Evolutionary conservation across 2,329 filamentous ascomycete species (phyloP), one percentile per base, ranked within the genome.

Genomic region (Ophiostoma pallidulum): DNA sequence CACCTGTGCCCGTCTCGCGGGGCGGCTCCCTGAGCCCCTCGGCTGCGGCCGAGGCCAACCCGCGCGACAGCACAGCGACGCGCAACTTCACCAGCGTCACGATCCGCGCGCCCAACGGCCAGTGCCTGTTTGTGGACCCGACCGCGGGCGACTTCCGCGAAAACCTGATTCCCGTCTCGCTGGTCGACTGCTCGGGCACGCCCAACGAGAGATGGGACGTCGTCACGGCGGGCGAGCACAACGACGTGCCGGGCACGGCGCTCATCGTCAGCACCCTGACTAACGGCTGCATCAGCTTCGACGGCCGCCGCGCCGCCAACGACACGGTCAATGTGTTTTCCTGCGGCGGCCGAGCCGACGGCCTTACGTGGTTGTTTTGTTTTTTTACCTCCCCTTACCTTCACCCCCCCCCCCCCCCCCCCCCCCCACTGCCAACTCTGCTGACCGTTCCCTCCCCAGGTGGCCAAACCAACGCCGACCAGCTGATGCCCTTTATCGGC

Each of bases 121-220:
- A 70, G 44, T 77, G 73, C 49, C 63, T 76, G n/a, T 74, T 67
- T 29, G 59, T 75, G 38, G 69, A 76, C 54, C 69, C 71, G 1
- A 70, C 70, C 1, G 72, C 71, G 0, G 73, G 73, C 31, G 73
- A 77, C 53, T 76, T 75, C 58, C 69, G 73, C 6, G 63, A 71
- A 58, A 77, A 77, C 53, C 61, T 76, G 40, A 73, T 75, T 43
- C 73, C 73, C 2, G 59, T 76, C 8, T 62, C 64, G 19, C 55
- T 74, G 9, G 67, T 68, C 8, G 57, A 60, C 24, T 77, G 73
- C 59, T 59, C 62, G 26, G 70, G 66, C 28, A 64, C 66, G 4
- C 59, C 65, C 4, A 70, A 69, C 43, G 68, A 75, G 58, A 69
- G 68, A 54, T 77, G 72, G 56, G 73, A 76, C 56, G 55, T 77